A percentile compares a stretch with the other conserved stretches of the same genome.
Conservation (phyloP, 495 filamentous ascomycete genomes). For the Hapsidospora chrysogenum region DNA sequence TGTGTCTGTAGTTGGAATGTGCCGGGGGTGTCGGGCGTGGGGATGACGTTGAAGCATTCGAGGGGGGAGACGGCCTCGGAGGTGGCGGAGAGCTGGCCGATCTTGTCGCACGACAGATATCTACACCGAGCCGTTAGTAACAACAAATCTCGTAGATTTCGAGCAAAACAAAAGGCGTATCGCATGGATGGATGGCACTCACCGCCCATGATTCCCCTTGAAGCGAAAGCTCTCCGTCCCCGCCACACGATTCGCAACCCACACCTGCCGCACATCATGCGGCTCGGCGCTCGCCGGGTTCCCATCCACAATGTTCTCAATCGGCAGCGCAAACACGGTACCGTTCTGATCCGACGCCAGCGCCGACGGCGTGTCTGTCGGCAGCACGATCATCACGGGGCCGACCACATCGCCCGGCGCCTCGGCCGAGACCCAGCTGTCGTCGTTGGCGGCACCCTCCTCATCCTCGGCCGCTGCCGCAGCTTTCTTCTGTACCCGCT, state of each 20-base stretch:
- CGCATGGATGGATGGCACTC: too few relatives aligned
- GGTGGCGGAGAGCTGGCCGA: slow-evolving; percentile 59
- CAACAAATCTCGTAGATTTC: neutral
- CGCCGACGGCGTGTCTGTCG: slow-evolving; percentile 47
- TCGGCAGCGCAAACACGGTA: slow-evolving; percentile 57
- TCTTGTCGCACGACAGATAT: slow-evolving; percentile 69
- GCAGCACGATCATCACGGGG: slow-evolving; percentile 65
- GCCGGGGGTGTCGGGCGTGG: slow-evolving; percentile 42
- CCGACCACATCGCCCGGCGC: slow-evolving; percentile 57
- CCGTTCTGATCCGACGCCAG: slow-evolving; percentile 75
- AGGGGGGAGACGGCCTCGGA: slow-evolving; percentile 65
- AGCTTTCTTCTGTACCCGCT: slow-evolving; percentile 13
- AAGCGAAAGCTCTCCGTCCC: slow-evolving; percentile 70
- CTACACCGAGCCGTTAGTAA: slow-evolving; percentile 12
- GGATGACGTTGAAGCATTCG: slow-evolving; percentile 63
- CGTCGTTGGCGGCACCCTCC: slow-evolving; percentile 41
- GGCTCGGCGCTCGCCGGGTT: slow-evolving; percentile 73
- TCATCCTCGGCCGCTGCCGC: slow-evolving; percentile 15
- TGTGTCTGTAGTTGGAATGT: slow-evolving; percentile 54
- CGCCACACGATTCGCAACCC: slow-evolving; percentile 72
- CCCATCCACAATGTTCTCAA: slow-evolving; percentile 72
- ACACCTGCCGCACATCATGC: slow-evolving; percentile 88
- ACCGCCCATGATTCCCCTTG: slow-evolving; percentile 78
- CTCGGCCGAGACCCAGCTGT: slow-evolving; percentile 85
- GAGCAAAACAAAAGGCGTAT: neutral